Conservation (phyloP, 768 basidiomycete species). For the Pisolithus sp. region DNA sequence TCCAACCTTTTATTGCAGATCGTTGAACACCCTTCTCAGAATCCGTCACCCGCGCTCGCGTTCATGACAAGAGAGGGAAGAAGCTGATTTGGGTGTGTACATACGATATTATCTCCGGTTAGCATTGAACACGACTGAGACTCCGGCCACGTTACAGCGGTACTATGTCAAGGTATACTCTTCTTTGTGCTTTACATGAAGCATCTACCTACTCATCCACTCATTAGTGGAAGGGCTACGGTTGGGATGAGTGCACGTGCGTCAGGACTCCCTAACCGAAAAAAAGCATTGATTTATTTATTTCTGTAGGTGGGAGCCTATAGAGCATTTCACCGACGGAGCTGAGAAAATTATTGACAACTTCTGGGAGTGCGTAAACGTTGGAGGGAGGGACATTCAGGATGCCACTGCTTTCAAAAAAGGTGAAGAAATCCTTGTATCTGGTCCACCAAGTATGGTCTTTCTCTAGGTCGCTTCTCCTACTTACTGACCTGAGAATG, state of each 20-base stretch:
- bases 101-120: conserved; percentile 3
- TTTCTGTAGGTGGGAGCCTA: conserved; percentile 58
- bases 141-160: conserved; percentile 32
- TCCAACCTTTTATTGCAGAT: not conserved
- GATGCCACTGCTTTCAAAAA: conserved; percentile 44
- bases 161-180: conserved; percentile 50
- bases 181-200: not conserved
- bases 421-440: conserved; percentile 48
- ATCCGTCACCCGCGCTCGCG: conserved; percentile 45
- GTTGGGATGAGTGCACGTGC: conserved; percentile 51
- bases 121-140: conserved; percentile 10
- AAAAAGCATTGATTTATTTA: conserved; percentile 3
- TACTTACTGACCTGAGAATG: not conserved
- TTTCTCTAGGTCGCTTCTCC: not conserved
- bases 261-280: conserved; percentile 18
- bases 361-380: conserved; percentile 33
- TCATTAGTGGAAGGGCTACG: conserved; percentile 57
- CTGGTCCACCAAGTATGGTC: conserved; percentile 54
- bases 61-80: conserved; percentile 39
- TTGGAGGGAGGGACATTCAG: conserved; percentile 38
- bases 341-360: conserved; percentile 45
- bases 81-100: conserved; percentile 45
- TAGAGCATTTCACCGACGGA: conserved; percentile 46
- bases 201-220: not conserved
- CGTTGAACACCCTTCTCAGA: conserved; percentile 32